Base-by-base conservation (phyloP, 352 stramenopile species). In the Pythium aristosporum region DNA sequence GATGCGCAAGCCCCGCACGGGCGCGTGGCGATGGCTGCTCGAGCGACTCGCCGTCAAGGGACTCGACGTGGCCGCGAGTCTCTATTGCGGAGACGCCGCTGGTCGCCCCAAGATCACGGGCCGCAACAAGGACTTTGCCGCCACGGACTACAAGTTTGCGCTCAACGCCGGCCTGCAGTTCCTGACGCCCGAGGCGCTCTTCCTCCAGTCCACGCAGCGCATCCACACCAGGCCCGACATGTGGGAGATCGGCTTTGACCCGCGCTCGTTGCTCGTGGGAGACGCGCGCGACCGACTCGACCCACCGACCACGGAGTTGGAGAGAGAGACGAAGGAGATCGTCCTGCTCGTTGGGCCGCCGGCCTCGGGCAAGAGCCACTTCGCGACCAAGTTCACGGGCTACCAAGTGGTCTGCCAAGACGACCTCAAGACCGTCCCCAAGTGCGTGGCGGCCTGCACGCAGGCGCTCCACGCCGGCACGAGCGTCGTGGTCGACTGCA, bases 101-200 rank as follows among this genome's bases (percentile, higher is more conserved):
- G 87, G 87, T 3, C 77, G 87, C 8, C 87, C 87, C 36, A 93
- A 89, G 68, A 75, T 77, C 18, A 57, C 74, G 12, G 85, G 83
- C 2, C 74, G 85, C 9, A 67, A 74, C 32, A 96, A 96, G 61
- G 87, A 96, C 63, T 96, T 96, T 65, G 83, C 87, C 9, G 77
- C 80, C 16, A 88, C 83, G 5, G 91, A 97, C 61, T 92, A 96
- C 70, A 93, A 94, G 66, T 95, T 96, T 54, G 89, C 91, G 15
- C 65, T 96, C 7, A 97, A 97, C 69, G 62, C 87, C n/a, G 75
- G 75, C 0, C 48, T 97, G 30, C 62, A 64, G 28, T 96, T 97
- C 67, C 71, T 83, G 47, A 96, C 89, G 2, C 89, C 91, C 4
- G 88, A 97, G 57, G 76, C 76, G 47, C 72, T 97, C 9, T 96